These are phyloP conservation scores for Coffea canephora DNA, from an alignment of 257 asterid species.

Conservation along the genomic window DNA sequence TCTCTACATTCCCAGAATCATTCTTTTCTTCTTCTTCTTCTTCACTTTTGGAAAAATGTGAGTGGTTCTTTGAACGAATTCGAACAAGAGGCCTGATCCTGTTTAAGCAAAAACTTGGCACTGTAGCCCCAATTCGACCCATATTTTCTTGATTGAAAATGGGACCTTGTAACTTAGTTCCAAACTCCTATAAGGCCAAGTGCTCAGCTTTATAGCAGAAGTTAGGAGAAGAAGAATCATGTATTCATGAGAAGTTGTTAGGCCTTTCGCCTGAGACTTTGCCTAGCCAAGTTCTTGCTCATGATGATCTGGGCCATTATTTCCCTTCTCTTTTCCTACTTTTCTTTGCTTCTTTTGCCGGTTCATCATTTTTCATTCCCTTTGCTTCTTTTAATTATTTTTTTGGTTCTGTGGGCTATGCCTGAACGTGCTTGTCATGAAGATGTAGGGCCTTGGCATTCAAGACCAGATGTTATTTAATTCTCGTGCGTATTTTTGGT, in stretches of 20 bases:
- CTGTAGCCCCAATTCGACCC: constrained; percentile 51
- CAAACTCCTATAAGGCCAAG: neutral
- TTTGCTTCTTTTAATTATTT: constrained; percentile 35
- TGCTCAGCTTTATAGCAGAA: constrained; percentile 26
- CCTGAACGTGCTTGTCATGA: constrained; percentile 54
- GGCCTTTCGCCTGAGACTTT: neutral
- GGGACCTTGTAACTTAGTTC: neutral
- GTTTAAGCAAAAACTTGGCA: constrained; percentile 70
- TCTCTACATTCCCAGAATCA: constrained; percentile 4
- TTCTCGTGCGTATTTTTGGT: neutral
- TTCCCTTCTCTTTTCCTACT: constrained; percentile 5
- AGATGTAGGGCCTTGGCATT: constrained; percentile 33
- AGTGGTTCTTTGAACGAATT: constrained; percentile 46
- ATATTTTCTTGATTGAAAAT: constrained; percentile 21
- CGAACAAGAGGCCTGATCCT: constrained; percentile 70
- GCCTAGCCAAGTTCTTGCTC: constrained; percentile 9
- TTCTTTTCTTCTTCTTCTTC: constrained; percentile 21
- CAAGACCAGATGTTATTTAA: constrained; percentile 1
- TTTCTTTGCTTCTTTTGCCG: constrained; percentile 21
- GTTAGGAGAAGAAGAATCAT: constrained; percentile 22
- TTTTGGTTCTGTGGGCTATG: constrained; percentile 30
- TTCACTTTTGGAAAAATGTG: neutral
- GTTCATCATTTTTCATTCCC: constrained; percentile 25
- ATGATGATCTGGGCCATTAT: constrained; percentile 37
- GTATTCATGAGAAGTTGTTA: constrained; percentile 7